phyloP scores from a whole-genome alignment of 2,329 filamentous ascomycete species.

The Basipetospora chlamydospora region DNA sequence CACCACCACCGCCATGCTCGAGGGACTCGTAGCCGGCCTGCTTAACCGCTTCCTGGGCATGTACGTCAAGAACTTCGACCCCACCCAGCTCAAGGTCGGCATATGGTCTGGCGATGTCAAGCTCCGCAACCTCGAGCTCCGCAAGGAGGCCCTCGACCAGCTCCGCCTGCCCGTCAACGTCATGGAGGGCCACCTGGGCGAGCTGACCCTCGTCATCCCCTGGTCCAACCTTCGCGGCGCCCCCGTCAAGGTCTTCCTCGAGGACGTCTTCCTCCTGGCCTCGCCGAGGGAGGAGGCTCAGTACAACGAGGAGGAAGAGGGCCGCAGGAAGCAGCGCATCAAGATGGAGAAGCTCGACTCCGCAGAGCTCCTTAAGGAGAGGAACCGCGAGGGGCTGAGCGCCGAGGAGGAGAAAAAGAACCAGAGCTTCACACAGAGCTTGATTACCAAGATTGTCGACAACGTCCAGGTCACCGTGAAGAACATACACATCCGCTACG shows the following conservation, averaged over 20 bases:
- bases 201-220: slow-evolving; percentile 83
- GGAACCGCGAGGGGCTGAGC: slow-evolving; percentile 82
- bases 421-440: slow-evolving; percentile 90
- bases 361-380: slow-evolving; percentile 84
- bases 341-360: slow-evolving; percentile 99
- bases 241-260: slow-evolving; percentile 86
- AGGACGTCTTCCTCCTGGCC: slow-evolving; percentile 91
- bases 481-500: slow-evolving; percentile 96
- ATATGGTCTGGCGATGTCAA: slow-evolving; percentile 99
- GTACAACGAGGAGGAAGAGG: slow-evolving; percentile 87
- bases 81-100: slow-evolving; percentile 91
- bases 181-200: slow-evolving; percentile 81
- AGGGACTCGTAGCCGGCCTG: slow-evolving; percentile 90
- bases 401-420: slow-evolving; percentile 93
- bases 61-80: slow-evolving; percentile 99
- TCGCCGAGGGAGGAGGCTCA: slow-evolving; percentile 91
- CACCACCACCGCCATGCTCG: slow-evolving; percentile 62
- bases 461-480: slow-evolving; percentile 96
- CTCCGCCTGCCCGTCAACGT: slow-evolving; percentile 94
- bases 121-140: slow-evolving; percentile 79
- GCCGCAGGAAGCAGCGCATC: slow-evolving; percentile 68
- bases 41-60: slow-evolving; percentile 99
- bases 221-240: slow-evolving; percentile 95
- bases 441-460: slow-evolving; percentile 94
- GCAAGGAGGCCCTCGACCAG: slow-evolving; percentile 90